Evolutionary conservation across 768 basidiomycete species (phyloP), one percentile per base, ranked within the genome.

Genomic region (Pleurotus eryngii): DNA sequence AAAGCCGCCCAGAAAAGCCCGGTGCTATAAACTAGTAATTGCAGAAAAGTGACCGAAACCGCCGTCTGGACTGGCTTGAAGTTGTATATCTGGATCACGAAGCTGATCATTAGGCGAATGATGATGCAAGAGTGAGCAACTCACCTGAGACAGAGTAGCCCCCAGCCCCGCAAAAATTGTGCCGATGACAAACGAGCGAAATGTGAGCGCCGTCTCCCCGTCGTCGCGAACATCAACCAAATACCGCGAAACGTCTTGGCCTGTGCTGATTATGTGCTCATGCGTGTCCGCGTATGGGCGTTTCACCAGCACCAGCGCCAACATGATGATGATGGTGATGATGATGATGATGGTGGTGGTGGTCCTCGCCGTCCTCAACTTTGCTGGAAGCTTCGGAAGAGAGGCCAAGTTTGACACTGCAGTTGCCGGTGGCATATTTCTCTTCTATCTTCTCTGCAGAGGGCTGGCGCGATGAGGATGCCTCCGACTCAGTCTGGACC

Each of bases 221-320:
- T 85, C 83, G 66, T 86, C 85, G 26, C 82, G 75, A n/a, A 79
- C 45, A 63, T 84, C 83, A 58, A 85, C 74, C 17, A 79, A 75
- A 59, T 76, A 82, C 22, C 71, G 72, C 1, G 82, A 82, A 55
- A 84, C 81, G 61, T 84, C 82, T 46, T 60, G 64, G 30, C 82
- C 82, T 47, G 68, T 73, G 3, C 67, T 73, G 53, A 77, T 70
- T 18, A 77, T 68, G 1, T 73, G 74, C 63, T 77, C 76, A 24
- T 37, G 49, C 0, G 17, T 20, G n/a, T 15, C 17, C 6, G n/a
- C 27, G n/a, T 9, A 48, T 3, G 30, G 30, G 30, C 30, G 30
- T 35, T 35, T 35, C 30, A 11, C 30, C 30, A 5, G 24, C 24
- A 35, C 30, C 30, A 9, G 30, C 30, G 3, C 30, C 30, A 35